phyloP scores from a whole-genome alignment of 2,329 filamentous ascomycete genomes.

The Fusarium gaditjirri region DNA sequence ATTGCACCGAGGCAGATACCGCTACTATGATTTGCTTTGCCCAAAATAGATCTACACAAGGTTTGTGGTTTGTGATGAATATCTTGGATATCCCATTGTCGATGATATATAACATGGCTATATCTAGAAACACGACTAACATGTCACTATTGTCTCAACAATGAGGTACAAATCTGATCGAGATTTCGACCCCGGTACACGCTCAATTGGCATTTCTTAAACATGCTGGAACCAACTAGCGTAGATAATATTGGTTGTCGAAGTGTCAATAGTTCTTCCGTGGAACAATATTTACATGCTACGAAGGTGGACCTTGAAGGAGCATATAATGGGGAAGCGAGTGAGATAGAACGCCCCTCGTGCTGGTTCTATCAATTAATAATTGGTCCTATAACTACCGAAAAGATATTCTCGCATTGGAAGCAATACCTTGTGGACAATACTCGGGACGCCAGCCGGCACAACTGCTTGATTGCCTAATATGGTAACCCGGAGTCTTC shows the following conservation, averaged over 20 bases:
- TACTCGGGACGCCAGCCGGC: not conserved
- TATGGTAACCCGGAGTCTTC: constrained; percentile 31
- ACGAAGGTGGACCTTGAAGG: not conserved
- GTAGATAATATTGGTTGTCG: not conserved
- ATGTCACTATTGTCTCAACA: not conserved
- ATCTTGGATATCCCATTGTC: not conserved
- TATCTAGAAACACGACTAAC: not conserved
- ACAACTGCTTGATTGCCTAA: constrained; percentile 12
- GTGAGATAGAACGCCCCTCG: not conserved
- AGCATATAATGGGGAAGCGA: not conserved
- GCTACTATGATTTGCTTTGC: not conserved
- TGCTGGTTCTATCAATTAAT: not conserved
- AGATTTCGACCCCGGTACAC: not conserved
- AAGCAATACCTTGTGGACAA: not conserved
- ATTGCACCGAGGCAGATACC: not conserved
- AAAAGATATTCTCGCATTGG: constrained; percentile 1
- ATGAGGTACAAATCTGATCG: not conserved
- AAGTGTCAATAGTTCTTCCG: not conserved
- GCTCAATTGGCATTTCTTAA: not conserved
- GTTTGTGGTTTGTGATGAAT: not conserved
- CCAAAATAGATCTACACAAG: not conserved
- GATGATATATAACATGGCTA: not conserved
- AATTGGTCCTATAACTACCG: not conserved
- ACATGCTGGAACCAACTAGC: constrained; percentile 6
- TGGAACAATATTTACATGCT: not conserved